These are phyloP conservation scores for Oryza glaberrima DNA, from an alignment of 176 grass and related monocot species.

Conservation along the genomic window DNA sequence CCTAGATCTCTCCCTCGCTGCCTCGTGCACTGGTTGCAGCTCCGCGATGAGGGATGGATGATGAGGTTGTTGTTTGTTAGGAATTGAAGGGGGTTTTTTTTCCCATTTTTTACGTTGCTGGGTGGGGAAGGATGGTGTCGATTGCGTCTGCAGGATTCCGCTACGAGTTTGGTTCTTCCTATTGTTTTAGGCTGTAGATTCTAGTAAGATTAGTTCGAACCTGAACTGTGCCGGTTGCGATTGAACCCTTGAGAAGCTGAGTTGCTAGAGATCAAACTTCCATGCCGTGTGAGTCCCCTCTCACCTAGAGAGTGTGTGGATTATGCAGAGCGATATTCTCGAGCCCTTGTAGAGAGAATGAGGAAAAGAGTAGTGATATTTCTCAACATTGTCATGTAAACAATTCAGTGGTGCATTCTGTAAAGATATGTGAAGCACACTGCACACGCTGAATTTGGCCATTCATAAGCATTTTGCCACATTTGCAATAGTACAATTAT, in stretches of 20 bases:
- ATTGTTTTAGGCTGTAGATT: too few species aligned
- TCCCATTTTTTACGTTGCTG: background rate
- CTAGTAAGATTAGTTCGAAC: too few species aligned
- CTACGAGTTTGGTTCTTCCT: background rate
- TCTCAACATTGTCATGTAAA: background rate
- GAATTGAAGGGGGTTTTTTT: too few species aligned
- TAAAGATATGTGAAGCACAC: background rate
- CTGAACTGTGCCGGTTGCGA: background rate
- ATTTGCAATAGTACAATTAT: background rate
- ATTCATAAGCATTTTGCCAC: background rate
- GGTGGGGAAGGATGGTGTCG: background rate
- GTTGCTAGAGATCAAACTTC: background rate
- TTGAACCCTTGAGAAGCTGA: background rate
- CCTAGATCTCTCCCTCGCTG: background rate
- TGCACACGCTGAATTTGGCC: background rate
- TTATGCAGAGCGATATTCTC: background rate
- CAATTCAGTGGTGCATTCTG: background rate
- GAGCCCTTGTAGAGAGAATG: background rate
- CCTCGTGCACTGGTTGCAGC: background rate
- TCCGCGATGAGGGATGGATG: background rate
- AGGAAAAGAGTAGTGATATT: background rate
- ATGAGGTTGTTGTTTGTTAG: background rate
- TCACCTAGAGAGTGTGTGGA: background rate
- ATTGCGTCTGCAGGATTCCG: conserved; percentile 11
- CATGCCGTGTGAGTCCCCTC: background rate